These are phyloP conservation scores for Niebla homalea DNA, from an alignment of 495 filamentous ascomycete genomes.

Conservation along the genomic window DNA sequence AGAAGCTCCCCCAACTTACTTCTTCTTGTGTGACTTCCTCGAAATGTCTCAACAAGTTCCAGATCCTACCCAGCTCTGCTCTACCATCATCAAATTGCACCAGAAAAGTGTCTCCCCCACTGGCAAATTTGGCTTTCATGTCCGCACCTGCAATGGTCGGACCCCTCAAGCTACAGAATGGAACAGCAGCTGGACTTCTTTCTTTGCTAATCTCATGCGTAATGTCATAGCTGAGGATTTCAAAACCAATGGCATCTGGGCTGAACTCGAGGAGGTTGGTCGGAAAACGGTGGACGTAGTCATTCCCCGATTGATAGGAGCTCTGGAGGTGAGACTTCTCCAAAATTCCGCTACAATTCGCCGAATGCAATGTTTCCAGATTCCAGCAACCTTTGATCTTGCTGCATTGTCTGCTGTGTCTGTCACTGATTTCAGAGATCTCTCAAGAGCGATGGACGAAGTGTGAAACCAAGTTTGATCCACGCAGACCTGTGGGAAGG, in stretches of 20 bases:
- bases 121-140: constrained; percentile 41
- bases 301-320: constrained; percentile 27
- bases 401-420: not conserved
- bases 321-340: constrained; percentile 19
- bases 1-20: constrained; percentile 24
- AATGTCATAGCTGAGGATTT: constrained; percentile 18
- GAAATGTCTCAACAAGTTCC: constrained; percentile 28
- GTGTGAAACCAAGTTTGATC: constrained; percentile 29
- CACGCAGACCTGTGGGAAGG: constrained; percentile 38
- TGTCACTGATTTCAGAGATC: not conserved
- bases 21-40: constrained; percentile 33
- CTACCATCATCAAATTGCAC: constrained; percentile 31
- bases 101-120: constrained; percentile 28
- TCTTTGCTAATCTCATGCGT: constrained; percentile 25
- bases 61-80: constrained; percentile 29
- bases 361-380: too few relatives aligned
- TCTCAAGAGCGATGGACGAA: constrained; percentile 18
- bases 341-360: too few relatives aligned
- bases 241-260: constrained; percentile 19
- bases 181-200: constrained; percentile 32
- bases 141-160: constrained; percentile 33
- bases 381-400: too few relatives aligned
- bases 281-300: constrained; percentile 22
- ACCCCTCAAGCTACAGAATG: constrained; percentile 26
- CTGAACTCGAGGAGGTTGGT: constrained; percentile 17